A percentile compares a stretch with the other conserved stretches of the same genome.
These are phyloP conservation scores for Angophora floribunda DNA, from an alignment of 345 rosid species.

Conservation along the genomic window DNA sequence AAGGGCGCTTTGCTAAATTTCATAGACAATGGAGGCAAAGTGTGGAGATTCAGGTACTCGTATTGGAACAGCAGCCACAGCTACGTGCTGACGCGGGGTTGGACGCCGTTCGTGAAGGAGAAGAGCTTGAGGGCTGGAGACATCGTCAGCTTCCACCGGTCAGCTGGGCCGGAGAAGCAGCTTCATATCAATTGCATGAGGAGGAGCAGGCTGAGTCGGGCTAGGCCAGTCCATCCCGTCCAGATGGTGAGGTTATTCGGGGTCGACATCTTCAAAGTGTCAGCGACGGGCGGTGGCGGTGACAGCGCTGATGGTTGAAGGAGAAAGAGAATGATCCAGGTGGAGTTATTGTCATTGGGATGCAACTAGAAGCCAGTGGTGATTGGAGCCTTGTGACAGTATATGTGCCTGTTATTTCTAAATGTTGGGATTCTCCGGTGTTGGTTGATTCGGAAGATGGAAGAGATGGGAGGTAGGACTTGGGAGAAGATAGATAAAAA, in stretches of 20 bases:
- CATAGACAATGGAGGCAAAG: constrained; percentile 60
- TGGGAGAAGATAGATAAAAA: neutral
- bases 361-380: neutral
- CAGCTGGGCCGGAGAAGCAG: constrained; percentile 68
- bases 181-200: constrained; percentile 52
- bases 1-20: constrained; percentile 59
- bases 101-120: constrained; percentile 91
- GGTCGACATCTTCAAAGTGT: constrained; percentile 16
- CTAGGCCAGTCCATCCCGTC: constrained; percentile 17
- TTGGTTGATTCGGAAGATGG: neutral
- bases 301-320: constrained; percentile 12
- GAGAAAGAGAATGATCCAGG: neutral
- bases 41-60: constrained; percentile 90
- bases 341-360: neutral
- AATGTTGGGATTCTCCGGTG: neutral
- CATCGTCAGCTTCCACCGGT: constrained; percentile 61
- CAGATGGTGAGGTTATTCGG: constrained; percentile 67
- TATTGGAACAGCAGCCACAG: constrained; percentile 98
- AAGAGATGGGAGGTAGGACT: neutral
- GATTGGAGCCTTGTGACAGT: neutral
- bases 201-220: constrained; percentile 8
- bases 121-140: constrained; percentile 79
- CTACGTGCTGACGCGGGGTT: constrained; percentile 89
- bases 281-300: neutral
- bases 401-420: neutral